Conservation (phyloP, 2,329 filamentous ascomycete species). For the Phaeoacremonium minimum region DNA sequence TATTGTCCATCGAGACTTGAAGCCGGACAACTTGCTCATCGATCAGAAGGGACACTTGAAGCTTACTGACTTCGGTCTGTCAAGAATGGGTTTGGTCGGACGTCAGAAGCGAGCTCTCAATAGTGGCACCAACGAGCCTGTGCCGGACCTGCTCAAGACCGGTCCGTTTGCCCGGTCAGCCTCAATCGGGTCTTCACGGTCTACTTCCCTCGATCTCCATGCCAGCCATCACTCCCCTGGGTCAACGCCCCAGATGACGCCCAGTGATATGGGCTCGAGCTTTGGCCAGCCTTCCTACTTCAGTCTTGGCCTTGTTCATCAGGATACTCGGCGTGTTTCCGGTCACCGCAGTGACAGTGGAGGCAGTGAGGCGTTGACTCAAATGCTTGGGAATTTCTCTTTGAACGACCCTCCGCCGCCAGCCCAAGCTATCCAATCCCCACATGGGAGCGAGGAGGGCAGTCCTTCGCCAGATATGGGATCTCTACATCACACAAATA, state of each 20-base stretch:
- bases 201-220: slow-evolving; percentile 88
- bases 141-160: slow-evolving; percentile 86
- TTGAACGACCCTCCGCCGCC: slow-evolving; percentile 55
- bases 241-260: slow-evolving; percentile 82
- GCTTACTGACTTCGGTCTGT: slow-evolving; percentile 94
- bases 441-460: slow-evolving; percentile 64
- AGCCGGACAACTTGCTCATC: slow-evolving; percentile 95
- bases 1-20: slow-evolving; percentile 94
- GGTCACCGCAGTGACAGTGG: slow-evolving; percentile 88
- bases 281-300: slow-evolving; percentile 92
- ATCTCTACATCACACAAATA: slow-evolving; percentile 51
- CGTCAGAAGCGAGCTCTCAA: slow-evolving; percentile 92
- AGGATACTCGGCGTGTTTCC: slow-evolving; percentile 66
- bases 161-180: slow-evolving; percentile 83
- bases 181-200: slow-evolving; percentile 86
- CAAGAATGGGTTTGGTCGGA: slow-evolving; percentile 93
- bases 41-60: slow-evolving; percentile 96
- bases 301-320: slow-evolving; percentile 53
- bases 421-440: slow-evolving; percentile 47
- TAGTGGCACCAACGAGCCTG: slow-evolving; percentile 71
- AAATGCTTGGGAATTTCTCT: slow-evolving; percentile 78
- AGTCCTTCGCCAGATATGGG: slow-evolving; percentile 75
- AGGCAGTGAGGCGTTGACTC: slow-evolving; percentile 77
- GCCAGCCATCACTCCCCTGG: slow-evolving; percentile 69
- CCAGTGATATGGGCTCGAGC: slow-evolving; percentile 60